Evolutionary conservation across 352 stramenopile species (phyloP).

Genomic region (Bremia lactucae): DNA sequence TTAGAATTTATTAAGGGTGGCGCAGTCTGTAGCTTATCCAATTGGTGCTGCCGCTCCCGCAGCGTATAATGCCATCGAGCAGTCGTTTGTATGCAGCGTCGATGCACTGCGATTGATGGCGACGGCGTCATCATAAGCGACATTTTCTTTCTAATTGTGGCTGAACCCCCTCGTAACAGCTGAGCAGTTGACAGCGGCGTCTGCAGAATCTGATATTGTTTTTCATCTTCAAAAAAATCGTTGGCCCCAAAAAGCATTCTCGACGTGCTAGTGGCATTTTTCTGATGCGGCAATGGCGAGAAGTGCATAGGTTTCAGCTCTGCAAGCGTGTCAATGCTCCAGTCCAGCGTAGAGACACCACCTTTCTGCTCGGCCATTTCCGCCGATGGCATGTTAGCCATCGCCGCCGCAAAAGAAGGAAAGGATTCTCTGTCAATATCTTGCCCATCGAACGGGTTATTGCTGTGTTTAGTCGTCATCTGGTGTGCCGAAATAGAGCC

Average conservation of each 20-base stretch:
- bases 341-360: conserved; percentile 24
- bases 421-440: conserved; percentile 35
- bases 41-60: conserved; percentile 30
- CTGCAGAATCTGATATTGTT: conserved; percentile 32
- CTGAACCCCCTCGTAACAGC: background rate
- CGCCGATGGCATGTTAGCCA: conserved; percentile 13
- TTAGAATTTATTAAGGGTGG: conserved; percentile 6
- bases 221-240: conserved; percentile 47
- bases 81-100: conserved; percentile 31
- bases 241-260: background rate
- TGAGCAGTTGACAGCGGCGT: conserved; percentile 18
- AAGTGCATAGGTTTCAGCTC: conserved; percentile 42
- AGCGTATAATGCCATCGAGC: conserved; percentile 25
- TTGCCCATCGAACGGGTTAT: conserved; percentile 36
- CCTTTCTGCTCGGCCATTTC: background rate
- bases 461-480: background rate
- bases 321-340: conserved; percentile 61
- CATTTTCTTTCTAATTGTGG: background rate
- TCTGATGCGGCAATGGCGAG: conserved; percentile 37
- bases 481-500: no score
- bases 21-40: conserved; percentile 25
- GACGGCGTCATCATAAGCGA: conserved; percentile 4
- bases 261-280: conserved; percentile 1
- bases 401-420: conserved; percentile 32
- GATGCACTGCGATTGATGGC: conserved; percentile 22